Base-by-base conservation (phyloP, 2,329 filamentous ascomycete species). In the Aspergillus japonicus region DNA sequence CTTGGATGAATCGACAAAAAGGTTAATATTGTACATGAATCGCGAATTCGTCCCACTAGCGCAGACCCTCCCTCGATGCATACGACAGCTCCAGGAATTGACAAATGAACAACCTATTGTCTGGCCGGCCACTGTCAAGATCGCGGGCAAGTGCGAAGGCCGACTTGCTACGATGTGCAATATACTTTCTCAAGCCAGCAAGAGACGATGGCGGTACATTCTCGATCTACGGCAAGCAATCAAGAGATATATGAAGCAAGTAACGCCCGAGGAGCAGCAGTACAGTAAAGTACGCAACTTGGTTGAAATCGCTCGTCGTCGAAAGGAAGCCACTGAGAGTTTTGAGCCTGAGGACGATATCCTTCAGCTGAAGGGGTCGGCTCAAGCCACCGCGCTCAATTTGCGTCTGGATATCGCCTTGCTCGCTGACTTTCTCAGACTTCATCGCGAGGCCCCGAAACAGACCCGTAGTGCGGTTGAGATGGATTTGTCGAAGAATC, bases 1-100 rank as follows among this genome's bases (percentile, higher is more conserved):
- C 4, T 77, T 90, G 0, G 85, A 89, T 57, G 83, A 88, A 67
- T 79, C 82, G 0, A 85, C 85, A 0, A 88, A 87, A 73, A 87
- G 84, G 63, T 87, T 89, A 67, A 81, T 87, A 21, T 67, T 80
- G 2, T 83, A 79, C 75, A 79, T 82, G 0, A 81, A 82, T 5
- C 64, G 60, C 5, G 67, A 75, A 14, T 81, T 77, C 59, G 61
- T 76, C 0, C 66, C 74, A 3, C 72, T 86, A 2, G 74, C 74
- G 2, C 59, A 73, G 1, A 59, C 64, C 21, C 65, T 82, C 8
- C 51, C 68, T 1, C 31, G 52, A 2, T 56, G 64, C 2, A 61
- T 75, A 26, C 57, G 68, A 2, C 33, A 62, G 19, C 61, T 82
- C 1, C 64, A 73, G 24, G 53, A 62, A 0, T 31, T 6, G 21